Percentiles rank a stretch among this genome's conserved stretches.
Evolutionary conservation across 495 filamentous ascomycete species (phyloP).

Genomic region (Tuber magnatum): DNA sequence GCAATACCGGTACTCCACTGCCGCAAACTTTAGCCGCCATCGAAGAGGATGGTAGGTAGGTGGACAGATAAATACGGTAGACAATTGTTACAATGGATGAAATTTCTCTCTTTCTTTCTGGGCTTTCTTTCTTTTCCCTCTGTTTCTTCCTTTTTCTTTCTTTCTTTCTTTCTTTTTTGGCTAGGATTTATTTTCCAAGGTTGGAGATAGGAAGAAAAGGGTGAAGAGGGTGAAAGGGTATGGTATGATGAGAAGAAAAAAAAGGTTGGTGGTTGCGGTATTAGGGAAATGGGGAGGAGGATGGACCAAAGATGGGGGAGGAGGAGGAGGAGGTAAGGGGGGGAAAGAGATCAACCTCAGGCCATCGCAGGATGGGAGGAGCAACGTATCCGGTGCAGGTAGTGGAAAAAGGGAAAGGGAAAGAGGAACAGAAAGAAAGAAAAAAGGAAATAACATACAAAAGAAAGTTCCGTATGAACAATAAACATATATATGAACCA

Average conservation of each 20-base stretch:
- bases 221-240: background rate
- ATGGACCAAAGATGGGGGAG: too few relatives aligned
- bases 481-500: constrained; percentile 13
- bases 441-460: constrained; percentile 17
- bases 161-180: background rate
- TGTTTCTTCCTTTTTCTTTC: background rate
- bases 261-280: background rate
- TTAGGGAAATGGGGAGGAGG: background rate
- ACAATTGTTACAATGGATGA: background rate
- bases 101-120: background rate
- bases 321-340: background rate
- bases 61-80: background rate
- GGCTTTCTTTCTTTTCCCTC: background rate
- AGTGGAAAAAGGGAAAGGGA: background rate
- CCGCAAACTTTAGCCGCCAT: background rate
- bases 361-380: background rate
- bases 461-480: constrained; percentile 13
- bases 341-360: background rate
- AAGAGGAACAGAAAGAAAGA: constrained; percentile 2
- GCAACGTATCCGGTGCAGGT: background rate
- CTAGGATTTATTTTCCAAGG: background rate
- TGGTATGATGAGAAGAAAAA: too few relatives aligned
- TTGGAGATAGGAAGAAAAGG: background rate
- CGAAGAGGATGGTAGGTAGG: background rate
- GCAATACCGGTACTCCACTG: background rate